phyloP scores from a whole-genome alignment of 106 monocot genomes.

The Dioscorea alata region DNA sequence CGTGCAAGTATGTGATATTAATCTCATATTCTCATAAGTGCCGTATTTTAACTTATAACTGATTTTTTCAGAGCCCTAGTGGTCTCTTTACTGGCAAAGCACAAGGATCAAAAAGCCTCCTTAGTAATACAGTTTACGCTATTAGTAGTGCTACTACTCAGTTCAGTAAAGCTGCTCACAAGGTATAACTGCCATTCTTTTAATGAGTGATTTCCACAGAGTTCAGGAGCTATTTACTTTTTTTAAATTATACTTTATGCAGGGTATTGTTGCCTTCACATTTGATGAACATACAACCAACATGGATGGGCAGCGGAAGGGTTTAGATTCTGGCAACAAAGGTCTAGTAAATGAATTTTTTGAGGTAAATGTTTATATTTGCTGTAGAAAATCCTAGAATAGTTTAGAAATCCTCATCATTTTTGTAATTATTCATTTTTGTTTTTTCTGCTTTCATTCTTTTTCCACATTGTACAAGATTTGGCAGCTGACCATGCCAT shows the following conservation, averaged over 20 bases:
- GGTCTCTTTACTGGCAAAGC: conserved; percentile 61
- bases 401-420: neutral
- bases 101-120: conserved; percentile 83
- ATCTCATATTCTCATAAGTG: conserved; percentile 3
- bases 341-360: conserved; percentile 84
- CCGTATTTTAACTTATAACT: neutral
- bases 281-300: conserved; percentile 64
- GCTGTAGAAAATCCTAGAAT: neutral
- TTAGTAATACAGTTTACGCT: conserved; percentile 86
- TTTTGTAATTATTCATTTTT: neutral
- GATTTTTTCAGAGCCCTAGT: conserved; percentile 59
- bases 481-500: too few relatives aligned
- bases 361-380: conserved; percentile 34
- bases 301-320: conserved; percentile 41
- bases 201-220: neutral
- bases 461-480: too few relatives aligned
- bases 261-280: conserved; percentile 87
- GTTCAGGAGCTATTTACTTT: neutral
- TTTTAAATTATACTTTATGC: conserved; percentile 15
- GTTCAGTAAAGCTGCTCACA: conserved; percentile 96
- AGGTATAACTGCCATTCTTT: conserved; percentile 33
- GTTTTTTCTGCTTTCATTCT: too few relatives aligned
- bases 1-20: conserved; percentile 44
- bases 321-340: conserved; percentile 49
- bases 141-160: conserved; percentile 91